These are phyloP conservation scores for Lumnitzera racemosa DNA, from an alignment of 345 rosid species.

Conservation along the genomic window DNA sequence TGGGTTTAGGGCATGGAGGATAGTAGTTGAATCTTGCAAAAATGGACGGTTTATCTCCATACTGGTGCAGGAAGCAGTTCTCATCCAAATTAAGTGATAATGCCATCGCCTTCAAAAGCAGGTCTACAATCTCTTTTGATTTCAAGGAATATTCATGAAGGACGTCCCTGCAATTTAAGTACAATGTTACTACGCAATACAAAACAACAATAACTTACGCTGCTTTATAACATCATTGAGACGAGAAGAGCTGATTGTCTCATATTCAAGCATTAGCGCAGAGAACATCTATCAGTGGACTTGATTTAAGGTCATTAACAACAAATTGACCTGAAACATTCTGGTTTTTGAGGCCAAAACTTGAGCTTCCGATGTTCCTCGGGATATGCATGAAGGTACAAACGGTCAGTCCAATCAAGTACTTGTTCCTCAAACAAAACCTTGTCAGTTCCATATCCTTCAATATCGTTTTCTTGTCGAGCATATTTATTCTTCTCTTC, in stretches of 20 bases:
- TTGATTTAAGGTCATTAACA: background rate
- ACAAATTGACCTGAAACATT: constrained; percentile 34
- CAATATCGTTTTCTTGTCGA: constrained; percentile 36
- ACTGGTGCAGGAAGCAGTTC: constrained; percentile 19
- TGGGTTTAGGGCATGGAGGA: constrained; percentile 34
- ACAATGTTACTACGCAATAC: background rate
- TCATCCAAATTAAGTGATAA: constrained; percentile 19
- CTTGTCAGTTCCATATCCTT: constrained; percentile 76
- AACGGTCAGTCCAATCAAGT: constrained; percentile 65
- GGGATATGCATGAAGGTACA: constrained; percentile 40
- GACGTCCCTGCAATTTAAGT: constrained; percentile 10
- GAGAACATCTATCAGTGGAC: background rate
- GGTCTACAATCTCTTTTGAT: constrained; percentile 6
- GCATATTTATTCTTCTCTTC: constrained; percentile 49
- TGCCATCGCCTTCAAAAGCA: constrained; percentile 25
- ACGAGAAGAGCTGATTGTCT: background rate
- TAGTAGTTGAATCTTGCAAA: constrained; percentile 32
- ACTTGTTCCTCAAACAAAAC: constrained; percentile 51
- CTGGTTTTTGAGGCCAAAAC: constrained; percentile 57
- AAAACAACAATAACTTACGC: too few relatives aligned
- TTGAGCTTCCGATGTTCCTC: constrained; percentile 31
- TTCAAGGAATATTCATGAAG: constrained; percentile 5
- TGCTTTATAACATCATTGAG: too few relatives aligned
- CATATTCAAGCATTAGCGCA: background rate
- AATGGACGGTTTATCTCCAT: constrained; percentile 21